Percentiles rank a stretch among this genome's conserved stretches.
phyloP scores from a whole-genome alignment of 805 yeast species.

The Starmerella bombi region DNA sequence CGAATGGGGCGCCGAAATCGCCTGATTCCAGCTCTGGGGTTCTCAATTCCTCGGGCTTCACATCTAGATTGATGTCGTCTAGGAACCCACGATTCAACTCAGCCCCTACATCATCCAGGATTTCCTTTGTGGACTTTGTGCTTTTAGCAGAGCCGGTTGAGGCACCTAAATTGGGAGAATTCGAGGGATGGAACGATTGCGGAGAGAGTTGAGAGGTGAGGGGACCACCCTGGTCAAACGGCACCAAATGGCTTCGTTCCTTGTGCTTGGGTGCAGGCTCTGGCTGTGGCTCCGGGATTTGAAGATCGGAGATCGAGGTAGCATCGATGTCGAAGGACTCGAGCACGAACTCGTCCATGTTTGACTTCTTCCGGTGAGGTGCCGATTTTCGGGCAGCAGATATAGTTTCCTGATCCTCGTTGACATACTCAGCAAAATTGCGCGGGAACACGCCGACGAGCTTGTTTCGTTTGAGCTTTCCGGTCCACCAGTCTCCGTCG shows the following conservation, averaged over 20 bases:
- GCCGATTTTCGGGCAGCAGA: conserved; percentile 14
- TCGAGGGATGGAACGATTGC: background rate
- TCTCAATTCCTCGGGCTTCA: conserved; percentile 11
- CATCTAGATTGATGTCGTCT: conserved; percentile 16
- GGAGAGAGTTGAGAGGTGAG: too few species aligned
- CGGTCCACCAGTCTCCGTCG: conserved; percentile 90
- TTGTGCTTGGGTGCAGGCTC: background rate
- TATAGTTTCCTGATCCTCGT: conserved; percentile 19
- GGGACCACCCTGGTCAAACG: background rate
- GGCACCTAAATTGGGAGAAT: background rate
- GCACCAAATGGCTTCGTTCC: background rate
- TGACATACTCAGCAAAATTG: conserved; percentile 57
- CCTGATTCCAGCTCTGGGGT: conserved; percentile 11
- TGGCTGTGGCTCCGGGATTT: conserved; percentile 12
- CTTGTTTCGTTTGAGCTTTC: conserved; percentile 63
- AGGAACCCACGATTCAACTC: conserved; percentile 20
- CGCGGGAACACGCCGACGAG: conserved; percentile 78
- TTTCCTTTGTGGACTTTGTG: conserved; percentile 22
- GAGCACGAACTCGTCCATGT: background rate
- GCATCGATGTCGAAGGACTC: conserved; percentile 3
- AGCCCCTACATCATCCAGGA: conserved; percentile 21
- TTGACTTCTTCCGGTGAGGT: background rate
- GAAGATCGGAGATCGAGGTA: conserved; percentile 9
- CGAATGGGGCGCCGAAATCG: background rate
- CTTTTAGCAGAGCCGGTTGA: background rate